phyloP scores from a whole-genome alignment of 2,329 filamentous ascomycete genomes.

The Colletotrichum tamarilloi region DNA sequence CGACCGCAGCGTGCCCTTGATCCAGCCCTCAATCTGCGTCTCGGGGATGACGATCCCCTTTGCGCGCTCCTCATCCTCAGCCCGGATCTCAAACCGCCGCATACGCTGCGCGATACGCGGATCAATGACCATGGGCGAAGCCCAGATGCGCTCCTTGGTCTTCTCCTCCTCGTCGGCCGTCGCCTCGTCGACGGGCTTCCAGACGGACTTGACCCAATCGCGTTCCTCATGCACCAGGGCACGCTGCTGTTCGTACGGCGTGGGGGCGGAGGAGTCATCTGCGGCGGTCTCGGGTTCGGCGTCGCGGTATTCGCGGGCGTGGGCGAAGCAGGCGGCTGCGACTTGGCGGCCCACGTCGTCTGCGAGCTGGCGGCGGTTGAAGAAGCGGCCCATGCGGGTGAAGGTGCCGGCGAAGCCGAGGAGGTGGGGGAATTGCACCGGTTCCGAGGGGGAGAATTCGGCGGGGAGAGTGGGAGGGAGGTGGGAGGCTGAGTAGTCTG shows the following conservation, averaged over 20 bases:
- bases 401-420: conserved; percentile 94
- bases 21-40: conserved; percentile 77
- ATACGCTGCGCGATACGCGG: conserved; percentile 80
- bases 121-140: conserved; percentile 80
- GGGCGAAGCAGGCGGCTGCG: conserved; percentile 81
- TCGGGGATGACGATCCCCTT: conserved; percentile 70
- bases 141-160: conserved; percentile 78
- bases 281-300: conserved; percentile 33
- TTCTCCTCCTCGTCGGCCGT: conserved; percentile 48
- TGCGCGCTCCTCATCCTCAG: conserved; percentile 77
- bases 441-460: conserved; percentile 77
- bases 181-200: conserved; percentile 63
- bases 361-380: conserved; percentile 86
- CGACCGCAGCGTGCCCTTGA: conserved; percentile 68
- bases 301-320: conserved; percentile 62
- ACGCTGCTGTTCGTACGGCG: conserved; percentile 69
- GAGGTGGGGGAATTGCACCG: conserved; percentile 86
- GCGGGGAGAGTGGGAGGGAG: conserved; percentile 75
- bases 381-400: conserved; percentile 85
- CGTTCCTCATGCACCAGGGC: conserved; percentile 77
- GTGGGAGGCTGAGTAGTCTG: conserved; percentile 75
- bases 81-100: conserved; percentile 78
- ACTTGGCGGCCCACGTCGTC: conserved; percentile 90
- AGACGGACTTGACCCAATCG: conserved; percentile 86
- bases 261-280: conserved; percentile 3